Percentiles rank a stretch among this genome's conserved stretches.
These are phyloP conservation scores for Stylonectria norvegica DNA, from an alignment of 2,329 filamentous ascomycete genomes.

Conservation along the genomic window DNA sequence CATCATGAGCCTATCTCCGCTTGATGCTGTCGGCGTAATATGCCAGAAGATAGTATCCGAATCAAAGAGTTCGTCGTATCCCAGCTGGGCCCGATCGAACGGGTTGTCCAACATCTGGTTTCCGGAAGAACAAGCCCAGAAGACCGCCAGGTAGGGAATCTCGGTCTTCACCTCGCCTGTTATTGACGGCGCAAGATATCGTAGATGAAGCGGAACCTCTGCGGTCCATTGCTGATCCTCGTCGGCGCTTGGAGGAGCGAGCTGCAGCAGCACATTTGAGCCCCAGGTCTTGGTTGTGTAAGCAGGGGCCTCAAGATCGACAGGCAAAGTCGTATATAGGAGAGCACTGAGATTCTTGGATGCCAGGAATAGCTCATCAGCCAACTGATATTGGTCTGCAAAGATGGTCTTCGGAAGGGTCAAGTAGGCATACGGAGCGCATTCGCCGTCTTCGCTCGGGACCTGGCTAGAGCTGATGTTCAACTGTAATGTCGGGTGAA, in stretches of 20 bases:
- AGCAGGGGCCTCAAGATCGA: conserved; percentile 86
- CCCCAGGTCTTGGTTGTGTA: conserved; percentile 79
- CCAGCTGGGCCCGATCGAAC: conserved; percentile 81
- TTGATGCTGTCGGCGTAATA: conserved; percentile 49
- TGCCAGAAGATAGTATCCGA: conserved; percentile 82
- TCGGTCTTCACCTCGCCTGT: conserved; percentile 53
- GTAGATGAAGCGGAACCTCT: conserved; percentile 77
- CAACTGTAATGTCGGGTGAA: conserved; percentile 78
- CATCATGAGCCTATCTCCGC: conserved; percentile 45
- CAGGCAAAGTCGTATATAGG: conserved; percentile 67
- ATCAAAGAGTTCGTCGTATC: conserved; percentile 79
- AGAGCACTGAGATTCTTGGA: conserved; percentile 75
- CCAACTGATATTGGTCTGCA: conserved; percentile 82
- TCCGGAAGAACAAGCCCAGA: conserved; percentile 80
- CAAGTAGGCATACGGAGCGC: conserved; percentile 73
- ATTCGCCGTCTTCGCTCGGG: conserved; percentile 54
- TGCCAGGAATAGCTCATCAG: conserved; percentile 69
- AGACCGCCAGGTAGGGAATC: conserved; percentile 79
- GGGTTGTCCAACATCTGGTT: conserved; percentile 72
- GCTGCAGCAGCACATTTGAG: conserved; percentile 70
- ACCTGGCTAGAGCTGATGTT: conserved; percentile 53
- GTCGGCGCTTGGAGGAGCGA: conserved; percentile 51
- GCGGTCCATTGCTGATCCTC: conserved; percentile 55
- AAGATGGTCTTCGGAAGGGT: conserved; percentile 81
- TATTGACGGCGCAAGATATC: conserved; percentile 67